Evolutionary conservation across 148 eudicot genomes (phyloP).

Genomic region (Oxyria digyna): DNA sequence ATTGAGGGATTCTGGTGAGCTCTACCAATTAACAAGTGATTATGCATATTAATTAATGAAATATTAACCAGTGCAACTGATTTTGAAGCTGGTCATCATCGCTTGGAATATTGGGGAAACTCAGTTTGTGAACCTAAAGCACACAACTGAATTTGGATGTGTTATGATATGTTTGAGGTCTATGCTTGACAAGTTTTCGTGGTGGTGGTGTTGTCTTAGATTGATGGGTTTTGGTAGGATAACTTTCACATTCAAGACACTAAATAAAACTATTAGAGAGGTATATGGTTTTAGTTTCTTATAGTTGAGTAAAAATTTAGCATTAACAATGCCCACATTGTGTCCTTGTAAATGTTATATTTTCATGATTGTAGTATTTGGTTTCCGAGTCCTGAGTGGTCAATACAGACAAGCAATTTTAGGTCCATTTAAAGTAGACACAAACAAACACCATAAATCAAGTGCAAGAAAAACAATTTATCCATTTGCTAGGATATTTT

Average conservation of each 20-base stretch:
- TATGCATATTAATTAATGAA: background rate
- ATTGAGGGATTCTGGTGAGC: no score
- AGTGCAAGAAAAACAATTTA: no score
- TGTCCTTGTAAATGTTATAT: background rate
- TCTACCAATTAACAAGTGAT: no score
- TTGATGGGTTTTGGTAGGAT: background rate
- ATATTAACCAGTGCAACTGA: background rate
- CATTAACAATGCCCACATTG: background rate
- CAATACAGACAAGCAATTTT: no score
- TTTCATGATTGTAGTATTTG: background rate
- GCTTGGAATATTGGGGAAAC: background rate
- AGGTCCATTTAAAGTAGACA: no score
- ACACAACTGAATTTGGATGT: background rate
- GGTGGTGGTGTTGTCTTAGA: background rate
- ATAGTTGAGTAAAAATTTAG: background rate
- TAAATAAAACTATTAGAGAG: background rate
- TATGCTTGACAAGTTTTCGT: background rate
- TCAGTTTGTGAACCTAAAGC: background rate
- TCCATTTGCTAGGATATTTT: no score
- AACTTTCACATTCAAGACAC: background rate
- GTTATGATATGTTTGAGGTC: background rate
- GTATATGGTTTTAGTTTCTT: no score
- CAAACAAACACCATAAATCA: no score
- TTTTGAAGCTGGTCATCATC: background rate
- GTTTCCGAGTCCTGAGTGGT: background rate